Evolutionary conservation across 2,329 filamentous ascomycete genomes (phyloP).

Genomic region (Thelonectria olida): DNA sequence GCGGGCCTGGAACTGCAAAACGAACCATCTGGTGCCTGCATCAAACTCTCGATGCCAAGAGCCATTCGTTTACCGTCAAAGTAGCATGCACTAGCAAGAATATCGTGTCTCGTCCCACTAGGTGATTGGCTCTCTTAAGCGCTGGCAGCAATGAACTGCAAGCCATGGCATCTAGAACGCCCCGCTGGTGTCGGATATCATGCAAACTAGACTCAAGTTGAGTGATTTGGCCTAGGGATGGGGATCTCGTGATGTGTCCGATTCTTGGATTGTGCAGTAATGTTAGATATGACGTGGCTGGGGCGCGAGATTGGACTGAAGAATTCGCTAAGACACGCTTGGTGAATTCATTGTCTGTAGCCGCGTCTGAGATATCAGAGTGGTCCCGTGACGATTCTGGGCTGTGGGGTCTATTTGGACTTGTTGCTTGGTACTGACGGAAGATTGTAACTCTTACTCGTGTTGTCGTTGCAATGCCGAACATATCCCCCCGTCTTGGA

Average conservation of each 20-base stretch:
- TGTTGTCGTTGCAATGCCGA: background rate
- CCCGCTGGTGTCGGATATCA: constrained; percentile 2
- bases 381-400: constrained; percentile 35
- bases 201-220: background rate
- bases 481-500: background rate
- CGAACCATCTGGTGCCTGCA: background rate
- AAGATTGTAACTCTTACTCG: background rate
- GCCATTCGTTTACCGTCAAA: background rate
- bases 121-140: constrained; percentile 8
- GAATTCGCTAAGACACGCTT: background rate
- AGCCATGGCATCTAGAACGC: constrained; percentile 6
- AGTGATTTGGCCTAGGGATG: constrained; percentile 5
- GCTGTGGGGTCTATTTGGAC: constrained; percentile 33
- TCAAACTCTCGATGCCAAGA: background rate
- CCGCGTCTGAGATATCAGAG: constrained; percentile 9
- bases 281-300: background rate
- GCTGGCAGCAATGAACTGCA: constrained; percentile 7
- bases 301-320: background rate
- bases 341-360: background rate
- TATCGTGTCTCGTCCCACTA: background rate
- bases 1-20: background rate
- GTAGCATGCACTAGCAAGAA: background rate
- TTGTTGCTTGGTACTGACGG: background rate
- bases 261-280: background rate
- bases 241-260: constrained; percentile 7